Evolutionary conservation across 2,329 filamentous ascomycete species (phyloP).

Genomic region (Alternaria metachromatica): DNA sequence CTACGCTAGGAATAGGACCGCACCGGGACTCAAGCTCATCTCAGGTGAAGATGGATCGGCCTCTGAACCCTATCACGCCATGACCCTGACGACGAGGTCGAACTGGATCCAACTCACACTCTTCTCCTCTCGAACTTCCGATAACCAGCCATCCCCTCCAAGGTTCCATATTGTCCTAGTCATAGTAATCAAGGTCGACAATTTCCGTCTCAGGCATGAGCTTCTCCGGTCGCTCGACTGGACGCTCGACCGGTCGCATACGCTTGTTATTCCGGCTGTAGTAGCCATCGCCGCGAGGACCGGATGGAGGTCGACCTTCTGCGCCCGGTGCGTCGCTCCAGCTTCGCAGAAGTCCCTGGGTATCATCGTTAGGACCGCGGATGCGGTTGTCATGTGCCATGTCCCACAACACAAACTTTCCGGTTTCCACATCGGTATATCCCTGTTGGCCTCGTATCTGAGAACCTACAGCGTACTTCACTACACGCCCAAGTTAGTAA

Average conservation of each 20-base stretch:
- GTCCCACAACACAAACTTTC: conserved; percentile 13
- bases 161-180: background rate
- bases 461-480: conserved; percentile 26
- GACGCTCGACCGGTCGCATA: background rate
- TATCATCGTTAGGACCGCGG: conserved; percentile 20
- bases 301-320: background rate
- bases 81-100: background rate
- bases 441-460: conserved; percentile 27
- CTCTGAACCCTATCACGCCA: background rate
- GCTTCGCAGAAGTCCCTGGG: background rate
- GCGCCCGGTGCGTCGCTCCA: conserved; percentile 3
- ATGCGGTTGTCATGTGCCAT: background rate
- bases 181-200: background rate
- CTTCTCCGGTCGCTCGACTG: background rate
- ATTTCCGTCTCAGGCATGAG: background rate
- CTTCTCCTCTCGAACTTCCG: background rate
- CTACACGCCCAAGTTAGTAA: conserved; percentile 12
- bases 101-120: background rate
- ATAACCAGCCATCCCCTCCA: background rate
- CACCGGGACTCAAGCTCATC: background rate
- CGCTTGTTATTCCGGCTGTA: background rate
- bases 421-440: conserved; percentile 6
- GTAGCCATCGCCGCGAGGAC: background rate
- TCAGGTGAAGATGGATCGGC: background rate
- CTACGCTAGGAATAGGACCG: background rate